A percentile compares a stretch with the other conserved stretches of the same genome.
Conservation (phyloP, 2,329 filamentous ascomycete species). For the Lasiodiplodia sp. region DNA sequence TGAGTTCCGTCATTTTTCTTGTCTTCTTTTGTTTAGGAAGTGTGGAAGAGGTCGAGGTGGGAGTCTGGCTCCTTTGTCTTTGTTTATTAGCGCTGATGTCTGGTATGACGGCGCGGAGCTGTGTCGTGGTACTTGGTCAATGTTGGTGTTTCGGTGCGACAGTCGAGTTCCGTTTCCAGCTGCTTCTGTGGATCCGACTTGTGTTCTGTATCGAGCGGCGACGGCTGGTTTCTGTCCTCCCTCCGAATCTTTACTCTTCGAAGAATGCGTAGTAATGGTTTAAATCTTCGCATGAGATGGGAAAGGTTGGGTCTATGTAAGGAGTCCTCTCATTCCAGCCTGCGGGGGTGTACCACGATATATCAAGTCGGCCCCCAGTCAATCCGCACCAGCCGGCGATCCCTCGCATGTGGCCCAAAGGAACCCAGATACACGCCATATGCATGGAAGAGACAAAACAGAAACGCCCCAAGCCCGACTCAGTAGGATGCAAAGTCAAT, state of each 20-base stretch:
- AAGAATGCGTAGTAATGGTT: background rate
- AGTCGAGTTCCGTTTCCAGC: background rate
- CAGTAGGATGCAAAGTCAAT: background rate
- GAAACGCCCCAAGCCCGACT: background rate
- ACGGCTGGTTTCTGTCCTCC: background rate
- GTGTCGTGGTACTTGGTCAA: background rate
- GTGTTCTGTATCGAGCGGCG: background rate
- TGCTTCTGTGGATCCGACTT: background rate
- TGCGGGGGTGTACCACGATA: background rate
- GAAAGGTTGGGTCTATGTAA: background rate
- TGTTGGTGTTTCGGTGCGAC: background rate
- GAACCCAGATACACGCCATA: background rate
- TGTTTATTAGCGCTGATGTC: background rate
- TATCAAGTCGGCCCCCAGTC: background rate
- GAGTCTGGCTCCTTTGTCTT: background rate
- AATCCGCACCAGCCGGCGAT: background rate
- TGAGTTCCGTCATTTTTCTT: constrained; percentile 14
- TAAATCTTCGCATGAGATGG: background rate
- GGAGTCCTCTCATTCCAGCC: background rate
- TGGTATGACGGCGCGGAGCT: constrained; percentile 6
- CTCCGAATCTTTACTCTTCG: background rate
- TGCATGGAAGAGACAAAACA: background rate
- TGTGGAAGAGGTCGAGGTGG: background rate
- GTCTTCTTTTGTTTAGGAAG: background rate
- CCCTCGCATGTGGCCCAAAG: background rate